These are phyloP conservation scores for Alternaria triticimaculans DNA, from an alignment of 2,329 filamentous ascomycete genomes.

Conservation along the genomic window DNA sequence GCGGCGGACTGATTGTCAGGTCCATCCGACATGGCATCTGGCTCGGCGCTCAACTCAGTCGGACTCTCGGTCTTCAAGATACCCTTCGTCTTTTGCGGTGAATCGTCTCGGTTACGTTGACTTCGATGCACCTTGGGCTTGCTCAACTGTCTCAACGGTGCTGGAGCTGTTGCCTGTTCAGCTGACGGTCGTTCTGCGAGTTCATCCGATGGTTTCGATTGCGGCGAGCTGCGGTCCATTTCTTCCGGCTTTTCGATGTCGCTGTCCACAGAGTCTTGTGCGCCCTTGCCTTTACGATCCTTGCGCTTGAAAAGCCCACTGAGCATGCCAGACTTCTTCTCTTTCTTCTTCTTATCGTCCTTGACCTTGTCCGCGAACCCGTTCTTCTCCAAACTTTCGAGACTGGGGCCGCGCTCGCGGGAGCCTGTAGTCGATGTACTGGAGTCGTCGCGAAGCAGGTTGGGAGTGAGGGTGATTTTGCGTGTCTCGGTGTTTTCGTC, in stretches of 20 bases:
- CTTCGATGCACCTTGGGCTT: constrained; percentile 50
- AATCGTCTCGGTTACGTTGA: constrained; percentile 39
- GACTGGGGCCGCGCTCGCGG: constrained; percentile 65
- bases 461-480: constrained; percentile 96
- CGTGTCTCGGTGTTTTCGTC: constrained; percentile 94
- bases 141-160: constrained; percentile 42
- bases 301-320: constrained; percentile 73
- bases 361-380: constrained; percentile 66
- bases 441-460: constrained; percentile 82
- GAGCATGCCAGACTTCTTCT: constrained; percentile 74
- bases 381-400: constrained; percentile 78
- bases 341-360: constrained; percentile 77
- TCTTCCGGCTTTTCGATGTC: constrained; percentile 57
- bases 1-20: constrained; percentile 18
- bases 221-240: constrained; percentile 41
- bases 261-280: constrained; percentile 41
- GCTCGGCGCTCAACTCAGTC: constrained; percentile 29
- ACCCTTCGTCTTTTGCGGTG: constrained; percentile 41
- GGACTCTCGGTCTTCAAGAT: constrained; percentile 42
- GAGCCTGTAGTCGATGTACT: constrained; percentile 48
- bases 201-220: constrained; percentile 42
- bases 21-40: constrained; percentile 20
- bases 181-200: constrained; percentile 35
- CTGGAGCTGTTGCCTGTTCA: constrained; percentile 31
- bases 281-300: constrained; percentile 60